phyloP scores from a whole-genome alignment of 2,329 filamentous ascomycete species.

The Alternaria sp. region DNA sequence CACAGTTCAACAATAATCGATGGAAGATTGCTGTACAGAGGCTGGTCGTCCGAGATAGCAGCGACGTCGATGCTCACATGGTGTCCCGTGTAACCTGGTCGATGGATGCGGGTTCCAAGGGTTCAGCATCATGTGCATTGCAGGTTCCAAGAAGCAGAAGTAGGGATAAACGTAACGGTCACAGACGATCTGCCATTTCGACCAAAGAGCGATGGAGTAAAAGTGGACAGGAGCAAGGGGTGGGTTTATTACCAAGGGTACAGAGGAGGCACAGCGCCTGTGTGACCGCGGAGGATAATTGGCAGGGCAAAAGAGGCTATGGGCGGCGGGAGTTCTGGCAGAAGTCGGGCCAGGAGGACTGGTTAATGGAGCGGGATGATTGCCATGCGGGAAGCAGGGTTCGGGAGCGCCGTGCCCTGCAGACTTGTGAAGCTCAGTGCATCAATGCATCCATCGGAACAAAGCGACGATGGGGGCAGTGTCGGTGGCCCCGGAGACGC shows the following conservation, averaged over 20 bases:
- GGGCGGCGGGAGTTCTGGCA: constrained; percentile 7
- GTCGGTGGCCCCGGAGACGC: not conserved
- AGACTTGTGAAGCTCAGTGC: not conserved
- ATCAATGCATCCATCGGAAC: not conserved
- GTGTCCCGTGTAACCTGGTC: not conserved
- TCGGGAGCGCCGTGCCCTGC: not conserved
- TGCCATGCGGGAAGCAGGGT: not conserved
- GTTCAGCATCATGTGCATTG: constrained; percentile 4
- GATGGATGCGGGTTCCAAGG: not conserved
- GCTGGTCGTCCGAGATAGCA: not conserved
- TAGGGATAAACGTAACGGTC: constrained; percentile 1
- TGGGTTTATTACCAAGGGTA: not conserved
- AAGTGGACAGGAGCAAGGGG: not conserved
- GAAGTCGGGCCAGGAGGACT: not conserved
- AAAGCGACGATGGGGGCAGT: not conserved
- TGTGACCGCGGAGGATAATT: not conserved
- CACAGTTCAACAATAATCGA: not conserved
- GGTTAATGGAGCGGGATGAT: not conserved
- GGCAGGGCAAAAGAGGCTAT: constrained; percentile 3
- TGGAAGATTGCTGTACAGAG: not conserved
- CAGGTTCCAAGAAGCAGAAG: not conserved
- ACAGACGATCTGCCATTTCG: constrained; percentile 2
- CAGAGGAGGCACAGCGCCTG: constrained; percentile 3
- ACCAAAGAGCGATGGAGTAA: not conserved
- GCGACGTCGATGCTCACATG: not conserved